Evolutionary conservation across 345 rosid genomes (phyloP).

Genomic region (Pseudoturritis turrita): DNA sequence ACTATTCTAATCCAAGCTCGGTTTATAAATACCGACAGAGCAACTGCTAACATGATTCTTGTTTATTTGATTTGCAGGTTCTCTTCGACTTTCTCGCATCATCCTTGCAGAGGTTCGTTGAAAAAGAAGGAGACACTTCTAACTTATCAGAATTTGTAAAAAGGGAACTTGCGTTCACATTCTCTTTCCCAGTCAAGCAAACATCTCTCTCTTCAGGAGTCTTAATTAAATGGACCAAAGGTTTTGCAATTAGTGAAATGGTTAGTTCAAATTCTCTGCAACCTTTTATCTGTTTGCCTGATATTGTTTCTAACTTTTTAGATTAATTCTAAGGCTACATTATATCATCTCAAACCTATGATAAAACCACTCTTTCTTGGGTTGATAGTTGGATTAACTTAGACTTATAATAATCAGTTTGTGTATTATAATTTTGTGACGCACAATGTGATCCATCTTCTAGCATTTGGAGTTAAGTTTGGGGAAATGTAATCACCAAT

Average conservation of each 20-base stretch:
- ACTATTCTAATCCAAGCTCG: background rate
- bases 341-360: background rate
- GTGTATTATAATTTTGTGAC: background rate
- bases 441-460: background rate
- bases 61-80: constrained; percentile 42
- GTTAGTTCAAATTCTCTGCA: constrained; percentile 40
- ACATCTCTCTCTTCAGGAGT: constrained; percentile 56
- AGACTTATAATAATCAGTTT: background rate
- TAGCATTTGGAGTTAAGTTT: background rate
- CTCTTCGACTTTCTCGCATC: constrained; percentile 79
- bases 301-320: background rate
- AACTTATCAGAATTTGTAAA: constrained; percentile 27
- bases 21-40: background rate
- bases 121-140: constrained; percentile 44
- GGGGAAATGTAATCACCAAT: background rate
- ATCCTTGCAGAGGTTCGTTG: constrained; percentile 57
- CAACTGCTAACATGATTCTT: background rate
- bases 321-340: background rate
- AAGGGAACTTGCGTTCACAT: constrained; percentile 80
- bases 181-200: constrained; percentile 88
- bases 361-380: background rate
- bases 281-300: background rate
- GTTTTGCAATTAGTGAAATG: constrained; percentile 68
- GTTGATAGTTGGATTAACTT: background rate
- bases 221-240: constrained; percentile 86